A percentile compares a stretch with the other conserved stretches of the same genome.
These are phyloP conservation scores for Inga oerstediana DNA, from an alignment of 306 rosid genomes.

Conservation along the genomic window DNA sequence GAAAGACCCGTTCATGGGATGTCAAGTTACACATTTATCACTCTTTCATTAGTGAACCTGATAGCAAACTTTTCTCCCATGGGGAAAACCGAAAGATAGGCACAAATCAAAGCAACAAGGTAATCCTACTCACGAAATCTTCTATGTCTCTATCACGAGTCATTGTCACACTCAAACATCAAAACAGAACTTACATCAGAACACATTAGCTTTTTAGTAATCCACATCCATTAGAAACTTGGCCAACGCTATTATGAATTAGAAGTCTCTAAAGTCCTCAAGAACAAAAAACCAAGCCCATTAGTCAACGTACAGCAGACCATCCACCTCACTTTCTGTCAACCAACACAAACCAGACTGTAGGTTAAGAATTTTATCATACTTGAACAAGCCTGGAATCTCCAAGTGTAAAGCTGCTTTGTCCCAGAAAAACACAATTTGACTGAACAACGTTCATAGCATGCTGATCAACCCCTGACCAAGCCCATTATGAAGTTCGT, in stretches of 20 bases:
- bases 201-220: neutral
- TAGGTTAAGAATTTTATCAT: slow-evolving; percentile 45
- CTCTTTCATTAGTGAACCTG: neutral
- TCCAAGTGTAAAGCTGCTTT: slow-evolving; percentile 50
- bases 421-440: slow-evolving; percentile 62
- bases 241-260: neutral
- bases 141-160: neutral
- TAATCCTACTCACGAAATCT: neutral
- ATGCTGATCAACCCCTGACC: slow-evolving; percentile 61
- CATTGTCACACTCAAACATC: neutral
- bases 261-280: slow-evolving; percentile 19
- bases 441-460: slow-evolving; percentile 55
- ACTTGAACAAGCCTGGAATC: slow-evolving; percentile 51
- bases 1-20: neutral
- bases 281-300: slow-evolving; percentile 7
- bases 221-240: neutral
- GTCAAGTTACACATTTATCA: neutral
- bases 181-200: slow-evolving; percentile 1
- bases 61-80: neutral
- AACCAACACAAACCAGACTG: slow-evolving; percentile 52
- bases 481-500: slow-evolving; percentile 53
- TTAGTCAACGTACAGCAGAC: slow-evolving; percentile 39
- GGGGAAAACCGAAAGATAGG: neutral
- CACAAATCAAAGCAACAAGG: slow-evolving; percentile 9
- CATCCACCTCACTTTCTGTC: slow-evolving; percentile 57